Base-by-base conservation (phyloP, 208 protist genomes). In the Wallacemonas sp. region DNA sequence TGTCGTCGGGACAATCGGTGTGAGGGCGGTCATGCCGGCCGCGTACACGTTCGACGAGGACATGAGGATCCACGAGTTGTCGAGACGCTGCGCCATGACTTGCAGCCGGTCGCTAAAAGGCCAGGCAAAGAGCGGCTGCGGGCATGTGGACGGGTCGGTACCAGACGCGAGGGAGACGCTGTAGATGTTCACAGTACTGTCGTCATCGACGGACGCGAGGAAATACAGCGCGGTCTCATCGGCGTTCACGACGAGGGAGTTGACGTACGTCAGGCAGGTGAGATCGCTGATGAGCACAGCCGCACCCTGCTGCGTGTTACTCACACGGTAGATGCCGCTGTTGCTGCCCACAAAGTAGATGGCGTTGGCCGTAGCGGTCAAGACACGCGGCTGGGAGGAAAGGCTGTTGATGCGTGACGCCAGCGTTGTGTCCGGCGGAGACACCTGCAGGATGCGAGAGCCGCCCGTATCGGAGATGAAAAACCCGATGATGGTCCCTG, bases 401-500 rank as follows among this genome's bases (percentile, higher is more conserved):
- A 67, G 65, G 21, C 32, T 21, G 27, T 23, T 46, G 24, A 70
- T 19, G 36, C 4, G 54, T 4, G 70, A 62, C n/a, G n/a, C 8
- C 5, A 58, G 52, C 52, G 29, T 55, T 14, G 30, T 9, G 12
- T 30, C 30, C 34, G 34, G 21, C n/a, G 68, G 16, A 1, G 58
- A 38, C 17, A 48, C 65, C 46, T 65, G 72, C 14, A 84, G 27
- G n/a, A 84, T 76, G 1, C 60, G 74, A 21, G 52, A 55, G n/a
- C 67, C 60, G 27, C 64, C 70, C 24, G 81, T 81, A 44, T 87
- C 74, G 1, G 81, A 79, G 36, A 87, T 66, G 70, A 83, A 81
- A 26, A 80, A 41, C 26, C 74, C 65, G 4, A 41, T 41, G 36
- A 41, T 41, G 6, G 6, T 6, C 6, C 14, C 14, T 41, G 36